Percentiles rank a stretch among this genome's conserved stretches.
phyloP scores from a whole-genome alignment of 306 rosid genomes.

The Castanopsis chinensis region DNA sequence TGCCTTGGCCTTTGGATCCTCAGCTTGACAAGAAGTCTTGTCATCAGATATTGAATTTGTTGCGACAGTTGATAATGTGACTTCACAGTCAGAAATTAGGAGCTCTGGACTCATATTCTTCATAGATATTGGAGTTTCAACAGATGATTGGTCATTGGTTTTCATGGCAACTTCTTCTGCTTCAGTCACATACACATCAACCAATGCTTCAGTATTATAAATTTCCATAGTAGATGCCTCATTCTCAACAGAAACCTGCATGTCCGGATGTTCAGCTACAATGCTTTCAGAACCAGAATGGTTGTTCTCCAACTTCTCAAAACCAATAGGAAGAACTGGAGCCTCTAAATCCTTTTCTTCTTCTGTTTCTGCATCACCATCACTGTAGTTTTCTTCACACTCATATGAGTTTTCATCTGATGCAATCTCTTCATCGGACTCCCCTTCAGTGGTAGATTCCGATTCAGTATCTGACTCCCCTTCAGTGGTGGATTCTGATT shows the following conservation, averaged over 20 bases:
- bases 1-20: background rate
- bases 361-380: background rate
- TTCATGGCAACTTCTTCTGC: too few relatives aligned
- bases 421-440: slow-evolving; percentile 2
- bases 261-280: background rate
- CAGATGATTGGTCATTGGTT: too few relatives aligned
- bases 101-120: too few relatives aligned
- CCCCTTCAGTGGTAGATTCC: background rate
- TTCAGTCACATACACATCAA: too few relatives aligned
- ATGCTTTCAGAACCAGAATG: background rate
- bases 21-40: background rate
- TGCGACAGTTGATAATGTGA: too few relatives aligned
- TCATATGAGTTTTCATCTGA: background rate
- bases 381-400: slow-evolving; percentile 9
- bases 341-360: background rate
- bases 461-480: slow-evolving; percentile 10
- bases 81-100: too few relatives aligned
- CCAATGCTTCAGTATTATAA: too few relatives aligned
- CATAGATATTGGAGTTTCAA: too few relatives aligned
- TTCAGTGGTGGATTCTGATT: slow-evolving; percentile 3
- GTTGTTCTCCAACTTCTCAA: background rate
- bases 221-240: too few relatives aligned
- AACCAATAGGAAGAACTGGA: background rate
- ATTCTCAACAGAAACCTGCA: background rate
- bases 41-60: too few relatives aligned